Evolutionary conservation across 495 filamentous ascomycete species (phyloP).

Genomic region (Tuber brumale): DNA sequence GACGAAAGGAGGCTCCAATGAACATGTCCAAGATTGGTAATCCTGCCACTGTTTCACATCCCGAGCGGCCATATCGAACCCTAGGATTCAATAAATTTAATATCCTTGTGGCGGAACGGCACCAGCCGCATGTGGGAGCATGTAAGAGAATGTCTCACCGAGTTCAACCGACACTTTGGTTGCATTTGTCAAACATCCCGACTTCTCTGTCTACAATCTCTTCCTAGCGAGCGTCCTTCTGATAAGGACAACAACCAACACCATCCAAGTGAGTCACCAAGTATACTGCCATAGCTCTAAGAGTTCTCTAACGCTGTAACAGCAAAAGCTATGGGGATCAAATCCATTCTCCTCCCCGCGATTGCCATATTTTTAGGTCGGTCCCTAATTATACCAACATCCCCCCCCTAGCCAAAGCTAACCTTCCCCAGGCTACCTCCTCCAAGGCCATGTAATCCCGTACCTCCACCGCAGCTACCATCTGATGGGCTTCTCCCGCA

Average conservation of each 20-base stretch:
- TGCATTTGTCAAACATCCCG: not conserved
- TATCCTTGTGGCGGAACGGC: not conserved
- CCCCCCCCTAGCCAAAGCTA: not conserved
- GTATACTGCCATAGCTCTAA: not conserved
- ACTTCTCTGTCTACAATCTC: not conserved
- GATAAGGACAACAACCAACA: not conserved
- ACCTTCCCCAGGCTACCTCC: constrained; percentile 16
- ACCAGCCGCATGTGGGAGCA: not conserved
- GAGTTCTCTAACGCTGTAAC: not conserved
- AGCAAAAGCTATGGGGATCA: not conserved
- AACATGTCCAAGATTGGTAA: not conserved
- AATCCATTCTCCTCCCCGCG: constrained; percentile 13
- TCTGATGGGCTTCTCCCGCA: constrained; percentile 20
- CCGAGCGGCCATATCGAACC: not conserved
- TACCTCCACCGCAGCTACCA: constrained; percentile 18
- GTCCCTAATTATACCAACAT: not conserved
- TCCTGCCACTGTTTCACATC: not conserved
- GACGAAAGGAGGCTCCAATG: not conserved
- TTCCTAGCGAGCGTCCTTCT: not conserved
- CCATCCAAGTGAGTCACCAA: not conserved
- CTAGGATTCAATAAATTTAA: too few relatives aligned
- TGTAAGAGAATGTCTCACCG: not conserved
- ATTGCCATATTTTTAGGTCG: constrained; percentile 21
- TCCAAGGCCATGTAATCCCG: constrained; percentile 21
- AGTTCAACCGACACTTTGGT: not conserved